Percentiles rank a stretch among this genome's conserved stretches.
Evolutionary conservation across 768 basidiomycete genomes (phyloP).

Genomic region (Chlorophyllum brunneum): DNA sequence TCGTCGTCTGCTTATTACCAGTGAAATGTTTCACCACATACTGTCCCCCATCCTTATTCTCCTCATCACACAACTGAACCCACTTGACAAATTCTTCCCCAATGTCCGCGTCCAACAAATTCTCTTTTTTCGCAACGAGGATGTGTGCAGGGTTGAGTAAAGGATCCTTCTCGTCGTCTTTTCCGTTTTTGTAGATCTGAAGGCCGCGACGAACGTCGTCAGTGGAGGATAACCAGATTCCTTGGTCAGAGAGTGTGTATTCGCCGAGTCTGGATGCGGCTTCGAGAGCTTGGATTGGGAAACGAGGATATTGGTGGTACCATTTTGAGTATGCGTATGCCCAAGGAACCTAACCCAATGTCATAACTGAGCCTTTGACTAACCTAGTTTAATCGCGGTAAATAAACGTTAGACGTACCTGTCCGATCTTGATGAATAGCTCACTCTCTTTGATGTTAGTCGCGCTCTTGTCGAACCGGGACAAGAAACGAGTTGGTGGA

Average conservation of each 20-base stretch:
- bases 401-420: too few species aligned
- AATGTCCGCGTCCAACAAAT: slow-evolving; percentile 22
- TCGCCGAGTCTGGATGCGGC: slow-evolving; percentile 45
- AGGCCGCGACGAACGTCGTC: slow-evolving; percentile 26
- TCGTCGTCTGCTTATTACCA: slow-evolving; percentile 23
- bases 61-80: slow-evolving; percentile 23
- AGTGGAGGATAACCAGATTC: slow-evolving; percentile 43
- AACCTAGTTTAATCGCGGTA: too few species aligned
- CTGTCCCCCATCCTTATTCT: slow-evolving; percentile 36
- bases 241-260: slow-evolving; percentile 52
- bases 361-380: too few species aligned
- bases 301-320: slow-evolving; percentile 57
- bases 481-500: slow-evolving; percentile 41
- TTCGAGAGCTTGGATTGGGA: slow-evolving; percentile 44
- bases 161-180: slow-evolving; percentile 34
- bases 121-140: slow-evolving; percentile 29
- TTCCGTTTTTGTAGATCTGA: slow-evolving; percentile 37
- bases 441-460: slow-evolving; percentile 56
- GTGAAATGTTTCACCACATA: slow-evolving; percentile 35
- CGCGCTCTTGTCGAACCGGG: slow-evolving; percentile 55
- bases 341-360: slow-evolving; percentile 56
- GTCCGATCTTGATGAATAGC: slow-evolving; percentile 46
- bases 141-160: slow-evolving; percentile 48
- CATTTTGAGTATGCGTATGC: slow-evolving; percentile 46
- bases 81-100: slow-evolving; percentile 40